Base-by-base conservation (phyloP, 2,329 filamentous ascomycete species). In the Corniculantispora saksenae region DNA sequence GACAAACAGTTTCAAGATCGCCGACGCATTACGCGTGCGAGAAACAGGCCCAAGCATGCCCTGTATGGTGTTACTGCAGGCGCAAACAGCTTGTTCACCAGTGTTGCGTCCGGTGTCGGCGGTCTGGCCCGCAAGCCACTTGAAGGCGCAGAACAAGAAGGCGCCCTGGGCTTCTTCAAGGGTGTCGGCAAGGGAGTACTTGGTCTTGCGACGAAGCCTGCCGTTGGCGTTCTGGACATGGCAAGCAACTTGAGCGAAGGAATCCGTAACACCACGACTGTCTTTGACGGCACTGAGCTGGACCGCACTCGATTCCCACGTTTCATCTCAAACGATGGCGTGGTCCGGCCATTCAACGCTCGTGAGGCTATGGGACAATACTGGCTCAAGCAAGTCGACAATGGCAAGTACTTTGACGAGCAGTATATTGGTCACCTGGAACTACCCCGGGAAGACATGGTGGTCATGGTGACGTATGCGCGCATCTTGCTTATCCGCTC, bases 1-100 rank as follows among this genome's bases (percentile, higher is more conserved):
- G 95, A 99, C 81, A 98, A 99, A 78, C 94, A 99, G 75, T 99
- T 98, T 81, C 96, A 99, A 77, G 94, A 98, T 77, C 90, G 94
- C 66, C 90, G 95, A 61, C 91, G 96, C 66, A 99, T 98, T 84
- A 94, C 94, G 3, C 89, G 93, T 66, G 92, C 93, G 32, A 88
- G 96, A 55, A 99, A 99, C 78, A 85, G 94, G 67, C 96, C 95
- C 3, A 99, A 99, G 82, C 95, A 99, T 75, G 96, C 95, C 5
- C 84, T 99, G 2, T 99, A 97, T 73, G 95, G 96, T 60, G 94
- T 99, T 58, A 96, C 94, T 2, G 92, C 94, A 3, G 95, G 95
- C 21, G 95, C 95, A 27, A 98, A 97, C 79, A 96, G 94, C 19
- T 92, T 99, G 70, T 91, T 97, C 63, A 95, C 89, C 59, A 97